phyloP scores from a whole-genome alignment of 257 asterid genomes.

The Plectranthus barbatus region DNA sequence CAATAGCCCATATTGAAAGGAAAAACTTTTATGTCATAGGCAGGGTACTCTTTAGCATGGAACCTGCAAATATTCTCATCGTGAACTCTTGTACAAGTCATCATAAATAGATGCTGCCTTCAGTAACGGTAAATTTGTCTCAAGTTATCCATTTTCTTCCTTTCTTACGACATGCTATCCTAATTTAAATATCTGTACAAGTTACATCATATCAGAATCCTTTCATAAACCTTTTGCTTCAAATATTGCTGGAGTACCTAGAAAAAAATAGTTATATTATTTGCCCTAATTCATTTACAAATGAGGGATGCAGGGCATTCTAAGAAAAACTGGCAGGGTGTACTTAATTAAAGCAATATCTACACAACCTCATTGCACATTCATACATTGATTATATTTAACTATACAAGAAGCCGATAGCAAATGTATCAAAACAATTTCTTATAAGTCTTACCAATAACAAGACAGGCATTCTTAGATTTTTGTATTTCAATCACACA shows the following conservation, averaged over 20 bases:
- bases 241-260: background rate
- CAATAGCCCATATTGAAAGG: conserved; percentile 88
- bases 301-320: background rate
- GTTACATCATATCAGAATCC: background rate
- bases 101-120: background rate
- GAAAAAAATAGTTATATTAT: too few species aligned
- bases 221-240: background rate
- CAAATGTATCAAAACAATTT: background rate
- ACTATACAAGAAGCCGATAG: background rate
- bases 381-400: background rate
- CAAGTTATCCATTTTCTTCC: background rate
- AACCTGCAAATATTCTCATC: conserved; percentile 47
- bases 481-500: background rate
- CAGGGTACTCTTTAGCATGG: conserved; percentile 95
- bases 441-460: background rate
- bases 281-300: background rate
- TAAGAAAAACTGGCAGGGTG: background rate
- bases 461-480: background rate
- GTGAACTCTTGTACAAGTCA: conserved; percentile 6
- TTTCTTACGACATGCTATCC: background rate
- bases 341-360: background rate
- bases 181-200: background rate
- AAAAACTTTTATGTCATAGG: conserved; percentile 58
- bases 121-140: background rate
- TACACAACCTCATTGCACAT: background rate